Percentiles rank a stretch among this genome's conserved stretches.
phyloP scores from a whole-genome alignment of 2,329 filamentous ascomycete species.

The Cytospora schulzeri region DNA sequence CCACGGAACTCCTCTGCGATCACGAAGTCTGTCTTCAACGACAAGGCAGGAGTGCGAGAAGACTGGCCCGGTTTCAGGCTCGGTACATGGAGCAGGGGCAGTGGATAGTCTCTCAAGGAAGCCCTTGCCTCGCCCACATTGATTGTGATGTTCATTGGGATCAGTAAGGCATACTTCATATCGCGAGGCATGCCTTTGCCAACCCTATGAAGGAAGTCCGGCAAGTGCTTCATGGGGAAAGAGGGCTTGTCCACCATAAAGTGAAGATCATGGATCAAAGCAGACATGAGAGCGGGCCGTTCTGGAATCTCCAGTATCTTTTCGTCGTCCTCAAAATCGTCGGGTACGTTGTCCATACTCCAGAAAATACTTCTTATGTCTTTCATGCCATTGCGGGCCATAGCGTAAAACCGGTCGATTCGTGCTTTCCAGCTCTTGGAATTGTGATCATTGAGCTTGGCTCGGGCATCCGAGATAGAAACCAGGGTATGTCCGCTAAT shows the following conservation, averaged over 20 bases:
- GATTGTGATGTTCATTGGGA: constrained; percentile 87
- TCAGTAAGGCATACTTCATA: constrained; percentile 85
- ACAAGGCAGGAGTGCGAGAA: constrained; percentile 76
- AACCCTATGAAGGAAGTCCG: constrained; percentile 81
- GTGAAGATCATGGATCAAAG: constrained; percentile 81
- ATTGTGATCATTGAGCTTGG: constrained; percentile 77
- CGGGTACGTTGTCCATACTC: constrained; percentile 77
- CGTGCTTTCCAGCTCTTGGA: constrained; percentile 89
- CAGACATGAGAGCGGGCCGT: constrained; percentile 79
- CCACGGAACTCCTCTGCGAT: constrained; percentile 92
- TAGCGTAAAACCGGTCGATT: constrained; percentile 74
- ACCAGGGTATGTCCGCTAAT: constrained; percentile 74
- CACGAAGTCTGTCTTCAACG: constrained; percentile 87
- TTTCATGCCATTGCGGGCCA: constrained; percentile 72
- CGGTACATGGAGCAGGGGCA: constrained; percentile 89
- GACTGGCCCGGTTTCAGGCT: constrained; percentile 79
- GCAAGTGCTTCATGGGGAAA: constrained; percentile 79
- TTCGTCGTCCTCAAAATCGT: constrained; percentile 81
- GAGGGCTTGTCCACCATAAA: constrained; percentile 89
- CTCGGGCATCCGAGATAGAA: constrained; percentile 73
- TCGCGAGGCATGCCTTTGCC: constrained; percentile 96
- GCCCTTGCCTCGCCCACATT: constrained; percentile 88
- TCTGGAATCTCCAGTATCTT: constrained; percentile 83
- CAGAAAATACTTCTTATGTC: constrained; percentile 80
- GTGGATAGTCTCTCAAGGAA: constrained; percentile 88